These are phyloP conservation scores for Candida qinlingensis DNA, from an alignment of 805 yeast species.

Conservation along the genomic window DNA sequence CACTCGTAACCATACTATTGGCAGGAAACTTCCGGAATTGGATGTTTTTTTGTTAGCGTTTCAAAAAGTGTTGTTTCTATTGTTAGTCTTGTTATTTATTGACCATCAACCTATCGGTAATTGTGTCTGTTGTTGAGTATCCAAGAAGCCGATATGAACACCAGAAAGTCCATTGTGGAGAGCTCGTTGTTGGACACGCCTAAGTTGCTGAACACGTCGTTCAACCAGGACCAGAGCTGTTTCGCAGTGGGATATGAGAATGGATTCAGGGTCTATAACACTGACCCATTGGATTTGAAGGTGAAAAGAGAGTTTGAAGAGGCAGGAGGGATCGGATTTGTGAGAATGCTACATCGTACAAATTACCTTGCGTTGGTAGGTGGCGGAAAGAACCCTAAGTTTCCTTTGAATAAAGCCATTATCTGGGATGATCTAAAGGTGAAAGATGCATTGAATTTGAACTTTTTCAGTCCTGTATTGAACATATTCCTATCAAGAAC, in stretches of 20 bases:
- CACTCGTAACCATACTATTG: too few relatives aligned
- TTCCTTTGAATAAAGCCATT: constrained; percentile 71
- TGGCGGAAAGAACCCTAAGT: constrained; percentile 78
- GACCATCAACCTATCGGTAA: too few relatives aligned
- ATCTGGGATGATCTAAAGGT: constrained; percentile 91
- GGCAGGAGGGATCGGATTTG: constrained; percentile 60
- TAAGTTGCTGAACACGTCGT: constrained; percentile 28
- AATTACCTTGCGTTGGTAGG: constrained; percentile 88
- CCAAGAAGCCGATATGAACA: constrained; percentile 14
- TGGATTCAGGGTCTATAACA: constrained; percentile 81
- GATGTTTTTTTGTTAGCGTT: neutral
- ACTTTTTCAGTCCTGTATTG: constrained; percentile 70
- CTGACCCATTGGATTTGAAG: constrained; percentile 79
- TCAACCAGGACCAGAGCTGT: constrained; percentile 89
- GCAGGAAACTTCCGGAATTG: neutral
- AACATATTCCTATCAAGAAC: constrained; percentile 72
- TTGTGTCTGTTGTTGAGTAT: too few relatives aligned
- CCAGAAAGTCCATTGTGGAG: constrained; percentile 20
- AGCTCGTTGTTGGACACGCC: constrained; percentile 1
- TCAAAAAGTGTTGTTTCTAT: too few relatives aligned
- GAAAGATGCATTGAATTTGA: constrained; percentile 64
- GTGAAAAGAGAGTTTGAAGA: constrained; percentile 51
- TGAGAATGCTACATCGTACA: constrained; percentile 83
- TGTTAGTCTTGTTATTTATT: too few relatives aligned
- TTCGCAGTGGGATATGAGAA: constrained; percentile 76